Percentiles rank a stretch among this genome's conserved stretches.
phyloP scores from a whole-genome alignment of 208 protist genomes.

The Crithidia fasciculata region DNA sequence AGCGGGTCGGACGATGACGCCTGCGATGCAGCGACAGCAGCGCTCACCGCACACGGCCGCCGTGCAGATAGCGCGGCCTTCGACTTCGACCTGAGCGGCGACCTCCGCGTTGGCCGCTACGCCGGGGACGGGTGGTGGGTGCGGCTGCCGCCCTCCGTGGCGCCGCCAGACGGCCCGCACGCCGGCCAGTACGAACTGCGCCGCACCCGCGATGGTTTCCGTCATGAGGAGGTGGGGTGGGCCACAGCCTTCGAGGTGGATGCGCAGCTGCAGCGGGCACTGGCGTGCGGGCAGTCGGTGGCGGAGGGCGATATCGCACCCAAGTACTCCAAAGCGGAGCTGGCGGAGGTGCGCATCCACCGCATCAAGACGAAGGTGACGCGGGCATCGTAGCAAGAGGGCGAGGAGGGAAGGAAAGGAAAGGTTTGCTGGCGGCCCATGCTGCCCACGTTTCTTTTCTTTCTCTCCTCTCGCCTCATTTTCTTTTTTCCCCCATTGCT shows the following conservation, averaged over 20 bases:
- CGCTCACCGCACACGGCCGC: conserved; percentile 45
- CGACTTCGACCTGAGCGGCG: conserved; percentile 39
- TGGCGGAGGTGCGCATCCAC: conserved; percentile 44
- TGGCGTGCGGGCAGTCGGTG: conserved; percentile 21
- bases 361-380: conserved; percentile 65
- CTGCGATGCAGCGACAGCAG: neutral
- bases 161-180: conserved; percentile 2
- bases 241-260: conserved; percentile 36
- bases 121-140: conserved; percentile 79
- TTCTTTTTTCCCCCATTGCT: neutral
- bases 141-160: conserved; percentile 34
- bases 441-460: neutral
- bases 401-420: neutral
- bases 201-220: conserved; percentile 59
- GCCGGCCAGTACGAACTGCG: conserved; percentile 58
- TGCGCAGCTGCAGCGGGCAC: conserved; percentile 26
- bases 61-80: conserved; percentile 55
- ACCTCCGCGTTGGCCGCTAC: conserved; percentile 49
- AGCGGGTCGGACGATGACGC: conserved; percentile 20
- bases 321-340: conserved; percentile 43
- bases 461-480: neutral
- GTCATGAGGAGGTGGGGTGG: conserved; percentile 45
- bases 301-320: conserved; percentile 45
- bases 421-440: neutral
- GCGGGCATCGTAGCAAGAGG: neutral